These are phyloP conservation scores for Termitomyces heimii DNA, from an alignment of 768 basidiomycete genomes.

Conservation along the genomic window DNA sequence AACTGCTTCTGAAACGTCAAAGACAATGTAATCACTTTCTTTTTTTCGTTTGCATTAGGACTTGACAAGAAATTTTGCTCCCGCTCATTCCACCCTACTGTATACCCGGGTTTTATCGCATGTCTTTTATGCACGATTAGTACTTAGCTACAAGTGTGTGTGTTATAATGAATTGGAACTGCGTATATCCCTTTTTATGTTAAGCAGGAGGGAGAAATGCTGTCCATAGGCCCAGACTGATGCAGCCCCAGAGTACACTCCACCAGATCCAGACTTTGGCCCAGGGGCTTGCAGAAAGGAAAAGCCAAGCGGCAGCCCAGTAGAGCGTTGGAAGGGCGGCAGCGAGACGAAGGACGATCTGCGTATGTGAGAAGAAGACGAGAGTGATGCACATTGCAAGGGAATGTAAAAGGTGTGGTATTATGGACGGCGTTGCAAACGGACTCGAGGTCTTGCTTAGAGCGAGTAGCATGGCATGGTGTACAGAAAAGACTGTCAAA, in stretches of 20 bases:
- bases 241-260: conserved; percentile 70
- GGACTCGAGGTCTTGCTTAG: conserved; percentile 9
- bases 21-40: background rate
- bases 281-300: conserved; percentile 27
- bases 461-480: conserved; percentile 21
- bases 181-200: background rate
- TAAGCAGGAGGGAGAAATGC: conserved; percentile 91
- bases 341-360: conserved; percentile 77
- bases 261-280: conserved; percentile 71
- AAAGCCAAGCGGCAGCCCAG: conserved; percentile 78
- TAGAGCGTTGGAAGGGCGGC: conserved; percentile 74
- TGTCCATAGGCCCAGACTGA: conserved; percentile 73
- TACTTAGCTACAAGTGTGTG: background rate
- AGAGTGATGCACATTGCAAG: conserved; percentile 55
- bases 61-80: no score
- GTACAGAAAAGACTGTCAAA: conserved; percentile 35
- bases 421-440: conserved; percentile 36
- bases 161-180: background rate
- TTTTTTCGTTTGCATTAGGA: no score
- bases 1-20: background rate
- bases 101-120: background rate
- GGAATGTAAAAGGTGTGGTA: conserved; percentile 76
- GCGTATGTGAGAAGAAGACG: conserved; percentile 78
- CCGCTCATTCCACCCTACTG: background rate
- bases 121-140: background rate